These are phyloP conservation scores for Candolleomyces eurysporus DNA, from an alignment of 768 basidiomycete species.

Conservation along the genomic window DNA sequence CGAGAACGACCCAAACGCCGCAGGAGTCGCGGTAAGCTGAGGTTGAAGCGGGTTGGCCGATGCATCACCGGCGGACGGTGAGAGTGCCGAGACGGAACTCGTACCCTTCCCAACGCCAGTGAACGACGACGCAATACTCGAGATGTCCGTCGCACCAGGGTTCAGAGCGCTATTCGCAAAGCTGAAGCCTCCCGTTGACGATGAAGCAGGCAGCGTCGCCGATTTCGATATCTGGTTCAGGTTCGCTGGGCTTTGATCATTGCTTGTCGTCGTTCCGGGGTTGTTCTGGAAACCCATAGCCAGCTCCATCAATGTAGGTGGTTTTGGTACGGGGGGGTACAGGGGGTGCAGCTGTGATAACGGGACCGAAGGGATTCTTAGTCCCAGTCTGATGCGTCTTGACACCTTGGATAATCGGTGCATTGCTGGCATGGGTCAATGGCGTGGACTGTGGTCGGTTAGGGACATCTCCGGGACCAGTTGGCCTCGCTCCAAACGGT, in stretches of 20 bases:
- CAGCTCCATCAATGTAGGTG: slow-evolving; percentile 80
- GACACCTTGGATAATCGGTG: slow-evolving; percentile 58
- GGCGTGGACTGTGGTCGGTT: slow-evolving; percentile 75
- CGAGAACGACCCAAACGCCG: neutral
- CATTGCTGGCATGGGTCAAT: slow-evolving; percentile 39
- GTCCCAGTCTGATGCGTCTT: slow-evolving; percentile 91
- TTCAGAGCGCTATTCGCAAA: slow-evolving; percentile 41
- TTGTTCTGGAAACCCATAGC: slow-evolving; percentile 41
- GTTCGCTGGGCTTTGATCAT: slow-evolving; percentile 4
- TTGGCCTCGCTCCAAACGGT: slow-evolving; percentile 20
- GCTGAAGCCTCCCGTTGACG: slow-evolving; percentile 27
- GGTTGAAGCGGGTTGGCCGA: neutral
- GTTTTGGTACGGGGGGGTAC: slow-evolving; percentile 64
- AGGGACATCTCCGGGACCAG: slow-evolving; percentile 31
- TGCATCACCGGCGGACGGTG: neutral
- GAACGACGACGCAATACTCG: slow-evolving; percentile 76
- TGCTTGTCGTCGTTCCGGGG: slow-evolving; percentile 3
- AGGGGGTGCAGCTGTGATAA: slow-evolving; percentile 46
- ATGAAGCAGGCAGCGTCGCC: slow-evolving; percentile 20
- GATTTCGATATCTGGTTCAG: slow-evolving; percentile 19
- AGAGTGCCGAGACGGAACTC: too few relatives aligned
- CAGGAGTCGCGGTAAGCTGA: neutral
- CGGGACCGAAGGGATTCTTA: slow-evolving; percentile 90
- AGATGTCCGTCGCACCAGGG: slow-evolving; percentile 54
- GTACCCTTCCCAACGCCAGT: neutral